Base-by-base conservation (phyloP, 306 rosid genomes). In the Sophora flavescens region DNA sequence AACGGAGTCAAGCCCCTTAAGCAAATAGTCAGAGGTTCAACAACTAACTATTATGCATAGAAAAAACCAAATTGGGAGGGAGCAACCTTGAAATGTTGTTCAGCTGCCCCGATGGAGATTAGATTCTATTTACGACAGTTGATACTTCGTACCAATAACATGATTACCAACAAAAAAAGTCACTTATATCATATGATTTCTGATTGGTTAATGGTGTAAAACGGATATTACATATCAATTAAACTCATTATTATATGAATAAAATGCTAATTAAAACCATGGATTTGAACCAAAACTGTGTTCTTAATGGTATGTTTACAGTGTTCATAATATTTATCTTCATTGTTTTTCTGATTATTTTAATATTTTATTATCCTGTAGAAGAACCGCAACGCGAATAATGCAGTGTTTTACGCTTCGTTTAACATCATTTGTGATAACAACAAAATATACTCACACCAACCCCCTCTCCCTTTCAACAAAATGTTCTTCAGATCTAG, bases 261-360 rank as follows among this genome's bases (percentile, higher is more conserved):
- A 4, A 35, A 35, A 35, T 50, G 51, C 45, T 18, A 18, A 12
- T 11, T 32, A 51, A 63, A 59, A 48, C 80, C 56, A 63, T 52
- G n/a, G 65, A 75, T 56, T 75, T 63, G 44, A 75, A 63, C 5
- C 72, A 75, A 75, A 75, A 63, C 56, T 12, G 72, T 59, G 33
- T 41, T 64, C 69, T n/a, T 63, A 4, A 16, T 16, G 13, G 4
- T 3, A 38, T 63, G 69, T 3, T 15, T 36, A 38, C 41, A 10
- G 30, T 7, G 22, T 45, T 44, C 39, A 44, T 44, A 44, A 66
- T 66, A 67, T 67, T 47, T 9, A 1, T 16, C 5, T 60, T 32
- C 11, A 32, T 59, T 59, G n/a, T 0, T 28, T 28, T 28, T 28
- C 6, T 30, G 39, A 26, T 26, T 33, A 26, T 7, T 45, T 67